Base-by-base conservation (phyloP, 768 basidiomycete genomes). In the Postia placenta region DNA sequence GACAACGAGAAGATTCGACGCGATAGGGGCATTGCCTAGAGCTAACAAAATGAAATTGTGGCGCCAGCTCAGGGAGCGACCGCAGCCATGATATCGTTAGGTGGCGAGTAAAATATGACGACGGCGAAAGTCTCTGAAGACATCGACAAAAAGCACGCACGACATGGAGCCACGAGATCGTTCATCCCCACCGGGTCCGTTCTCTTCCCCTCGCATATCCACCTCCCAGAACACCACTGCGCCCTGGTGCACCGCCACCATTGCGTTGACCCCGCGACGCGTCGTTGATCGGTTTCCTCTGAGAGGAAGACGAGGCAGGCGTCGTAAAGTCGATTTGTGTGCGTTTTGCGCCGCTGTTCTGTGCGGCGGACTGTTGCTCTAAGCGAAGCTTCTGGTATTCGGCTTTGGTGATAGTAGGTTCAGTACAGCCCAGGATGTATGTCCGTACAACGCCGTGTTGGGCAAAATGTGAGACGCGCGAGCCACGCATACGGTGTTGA, bases 281-380 rank as follows among this genome's bases (percentile, higher is more conserved):
- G 46, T 47, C 33, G 38, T 47, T 25, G 33, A 15, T 46, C 42
- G 17, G 17, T 20, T 2, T 44, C 45, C 0, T 15, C 22, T 15
- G 20, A 23, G 14, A 40, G 38, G 50, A 35, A 1, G 52, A 20
- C 17, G 35, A 11, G 15, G 52, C 37, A 4, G 61, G 45, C 7
- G 69, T 61, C 1, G 69, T 59, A 53, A 78, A 78, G 39, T 67
- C 68, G 44, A 79, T 76, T 19, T 66, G 62, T 9, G 63, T 61
- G 42, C 76, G 67, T 52, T 71, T 72, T 25, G 67, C 68, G 3
- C 64, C 54, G 36, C 49, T 51, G 20, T 53, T 49, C 49, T 72
- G 69, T 5, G 64, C 52, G n/a, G 68, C 62, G 39, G 67, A 58
- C 27, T 71, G 64, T 24, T 72, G 68, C 48, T 78, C 74, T 5